These are phyloP conservation scores for Evernia prunastri DNA, from an alignment of 495 filamentous ascomycete species.

Conservation along the genomic window DNA sequence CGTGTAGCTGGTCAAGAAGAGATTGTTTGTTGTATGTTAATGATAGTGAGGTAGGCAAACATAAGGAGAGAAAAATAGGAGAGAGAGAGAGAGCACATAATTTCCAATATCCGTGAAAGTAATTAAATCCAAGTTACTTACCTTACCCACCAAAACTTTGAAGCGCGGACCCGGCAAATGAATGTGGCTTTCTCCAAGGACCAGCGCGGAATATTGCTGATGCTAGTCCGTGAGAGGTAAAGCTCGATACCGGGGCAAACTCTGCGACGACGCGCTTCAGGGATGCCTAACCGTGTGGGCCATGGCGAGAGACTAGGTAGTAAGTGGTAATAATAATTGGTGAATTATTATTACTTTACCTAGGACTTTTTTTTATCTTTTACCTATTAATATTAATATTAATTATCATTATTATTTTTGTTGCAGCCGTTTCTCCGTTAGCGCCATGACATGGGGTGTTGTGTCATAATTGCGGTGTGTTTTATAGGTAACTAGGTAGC, in stretches of 20 bases:
- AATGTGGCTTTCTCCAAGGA: slow-evolving; percentile 22
- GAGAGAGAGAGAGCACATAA: too few species aligned
- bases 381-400: too few species aligned
- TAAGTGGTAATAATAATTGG: too few species aligned
- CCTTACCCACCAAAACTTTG: too few species aligned
- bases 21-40: background rate
- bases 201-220: background rate
- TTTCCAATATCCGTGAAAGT: too few species aligned
- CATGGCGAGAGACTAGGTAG: background rate
- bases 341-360: too few species aligned
- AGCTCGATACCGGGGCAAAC: background rate
- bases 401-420: too few species aligned
- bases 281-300: slow-evolving; percentile 1
- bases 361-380: too few species aligned
- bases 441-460: background rate
- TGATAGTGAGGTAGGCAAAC: too few species aligned
- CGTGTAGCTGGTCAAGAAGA: background rate
- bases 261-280: slow-evolving; percentile 10
- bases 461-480: slow-evolving; percentile 2
- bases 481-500: background rate
- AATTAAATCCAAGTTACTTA: too few species aligned
- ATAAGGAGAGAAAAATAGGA: too few species aligned
- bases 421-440: background rate
- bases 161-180: slow-evolving; percentile 23
- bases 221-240: background rate